Conservation (phyloP, 148 eudicot species). For the Cornus controversa region DNA sequence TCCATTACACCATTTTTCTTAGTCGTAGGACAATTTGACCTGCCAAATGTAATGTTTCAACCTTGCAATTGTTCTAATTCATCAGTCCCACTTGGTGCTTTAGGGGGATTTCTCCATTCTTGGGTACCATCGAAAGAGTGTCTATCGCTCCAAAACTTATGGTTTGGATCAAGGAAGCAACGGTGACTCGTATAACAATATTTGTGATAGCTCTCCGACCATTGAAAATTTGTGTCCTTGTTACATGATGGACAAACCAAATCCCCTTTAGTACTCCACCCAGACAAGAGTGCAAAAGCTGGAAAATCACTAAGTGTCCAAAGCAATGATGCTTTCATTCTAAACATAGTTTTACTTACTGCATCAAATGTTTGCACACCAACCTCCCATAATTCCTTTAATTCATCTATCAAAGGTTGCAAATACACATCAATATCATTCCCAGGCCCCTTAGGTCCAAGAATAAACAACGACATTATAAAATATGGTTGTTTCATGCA, state of each 20-base stretch:
- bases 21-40: not conserved
- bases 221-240: not conserved
- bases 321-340: too few species aligned
- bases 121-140: conserved; percentile 9
- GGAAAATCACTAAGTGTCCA: conserved; percentile 15
- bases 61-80: not conserved
- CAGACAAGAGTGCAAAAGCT: not conserved
- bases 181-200: conserved; percentile 13
- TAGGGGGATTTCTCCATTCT: not conserved
- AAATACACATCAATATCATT: too few species aligned
- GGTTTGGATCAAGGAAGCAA: conserved; percentile 6
- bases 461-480: too few species aligned
- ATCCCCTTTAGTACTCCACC: conserved; percentile 23
- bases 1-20: too few species aligned
- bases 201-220: not conserved
- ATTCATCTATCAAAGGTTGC: too few species aligned
- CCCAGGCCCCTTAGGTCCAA: too few species aligned
- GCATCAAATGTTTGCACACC: too few species aligned
- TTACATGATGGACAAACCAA: conserved; percentile 20
- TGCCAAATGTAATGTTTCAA: not conserved
- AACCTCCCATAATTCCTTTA: too few species aligned
- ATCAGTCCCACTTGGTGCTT: not conserved
- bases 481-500: too few species aligned
- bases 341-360: too few species aligned
- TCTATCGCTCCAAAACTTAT: not conserved